Conservation (phyloP, 163 green algal genomes). For the Chlorella variabilis region DNA sequence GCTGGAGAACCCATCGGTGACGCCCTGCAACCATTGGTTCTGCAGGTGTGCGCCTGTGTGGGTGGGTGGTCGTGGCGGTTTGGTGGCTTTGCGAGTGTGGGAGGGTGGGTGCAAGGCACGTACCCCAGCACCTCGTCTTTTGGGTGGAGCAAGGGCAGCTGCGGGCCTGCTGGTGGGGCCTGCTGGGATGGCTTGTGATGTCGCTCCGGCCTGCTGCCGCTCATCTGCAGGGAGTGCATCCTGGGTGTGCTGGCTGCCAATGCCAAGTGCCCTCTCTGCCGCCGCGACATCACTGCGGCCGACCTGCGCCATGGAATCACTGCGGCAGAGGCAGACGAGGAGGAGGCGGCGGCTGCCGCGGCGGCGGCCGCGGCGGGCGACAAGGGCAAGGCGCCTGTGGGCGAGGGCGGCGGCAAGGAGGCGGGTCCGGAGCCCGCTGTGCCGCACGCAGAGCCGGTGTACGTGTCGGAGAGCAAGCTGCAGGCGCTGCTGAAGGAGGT, state of each 20-base stretch:
- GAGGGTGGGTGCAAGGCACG: too few species aligned
- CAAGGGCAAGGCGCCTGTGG: neutral
- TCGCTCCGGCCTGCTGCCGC: neutral
- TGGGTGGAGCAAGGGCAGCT: too few species aligned
- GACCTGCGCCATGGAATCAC: constrained; percentile 38
- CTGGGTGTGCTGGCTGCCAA: constrained; percentile 23
- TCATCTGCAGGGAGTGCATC: constrained; percentile 36
- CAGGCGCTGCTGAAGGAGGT: constrained; percentile 58
- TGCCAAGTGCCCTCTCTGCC: constrained; percentile 55
- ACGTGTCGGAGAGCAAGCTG: constrained; percentile 62
- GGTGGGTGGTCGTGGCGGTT: too few species aligned
- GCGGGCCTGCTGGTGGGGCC: too few species aligned
- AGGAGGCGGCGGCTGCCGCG: constrained; percentile 1
- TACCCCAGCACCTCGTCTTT: too few species aligned
- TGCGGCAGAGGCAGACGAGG: constrained; percentile 15
- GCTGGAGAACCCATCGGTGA: constrained; percentile 59
- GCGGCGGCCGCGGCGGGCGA: neutral
- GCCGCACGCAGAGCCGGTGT: neutral
- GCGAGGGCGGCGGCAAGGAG: neutral
- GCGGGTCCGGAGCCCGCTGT: neutral
- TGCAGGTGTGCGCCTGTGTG: constrained; percentile 34
- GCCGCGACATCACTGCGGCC: neutral
- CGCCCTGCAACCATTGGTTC: constrained; percentile 77
- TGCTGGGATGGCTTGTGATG: too few species aligned
- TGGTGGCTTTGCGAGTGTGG: too few species aligned